Conservation (phyloP, 192 early-diverging fungal genomes). For the Coemansia sp. region DNA sequence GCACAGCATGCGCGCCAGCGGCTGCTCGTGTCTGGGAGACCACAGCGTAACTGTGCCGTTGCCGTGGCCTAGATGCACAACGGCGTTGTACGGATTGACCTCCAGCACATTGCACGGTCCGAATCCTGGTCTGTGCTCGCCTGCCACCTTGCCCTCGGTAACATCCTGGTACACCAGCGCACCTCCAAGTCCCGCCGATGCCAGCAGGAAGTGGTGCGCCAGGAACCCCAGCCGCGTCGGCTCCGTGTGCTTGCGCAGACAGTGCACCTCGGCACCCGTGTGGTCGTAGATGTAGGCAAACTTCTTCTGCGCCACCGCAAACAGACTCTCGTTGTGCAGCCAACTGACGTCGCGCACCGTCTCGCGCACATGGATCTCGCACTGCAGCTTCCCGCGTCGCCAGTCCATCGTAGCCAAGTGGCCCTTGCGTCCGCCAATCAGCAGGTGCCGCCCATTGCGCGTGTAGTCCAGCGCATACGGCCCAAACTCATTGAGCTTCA, state of each 20-base stretch:
- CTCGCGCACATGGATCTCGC: constrained; percentile 86
- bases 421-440: constrained; percentile 79
- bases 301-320: constrained; percentile 95
- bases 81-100: constrained; percentile 89
- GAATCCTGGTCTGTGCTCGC: constrained; percentile 73
- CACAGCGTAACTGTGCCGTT: constrained; percentile 91
- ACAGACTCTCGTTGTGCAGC: constrained; percentile 93
- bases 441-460: constrained; percentile 73
- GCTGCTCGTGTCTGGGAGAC: constrained; percentile 79
- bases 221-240: constrained; percentile 85
- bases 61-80: constrained; percentile 87
- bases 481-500: constrained; percentile 77
- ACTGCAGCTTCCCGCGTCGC: constrained; percentile 72
- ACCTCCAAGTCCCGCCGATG: constrained; percentile 78
- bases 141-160: constrained; percentile 82
- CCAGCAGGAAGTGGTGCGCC: constrained; percentile 90
- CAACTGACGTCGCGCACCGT: constrained; percentile 90
- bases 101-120: constrained; percentile 82
- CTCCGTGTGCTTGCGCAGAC: constrained; percentile 78
- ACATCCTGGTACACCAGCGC: constrained; percentile 91
- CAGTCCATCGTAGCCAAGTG: constrained; percentile 93
- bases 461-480: constrained; percentile 92
- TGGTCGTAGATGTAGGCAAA: constrained; percentile 94
- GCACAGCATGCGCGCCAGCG: constrained; percentile 93
- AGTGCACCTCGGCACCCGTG: constrained; percentile 87